Conservation (phyloP, 257 asterid genomes). For the Jaltomata sinuosa region DNA sequence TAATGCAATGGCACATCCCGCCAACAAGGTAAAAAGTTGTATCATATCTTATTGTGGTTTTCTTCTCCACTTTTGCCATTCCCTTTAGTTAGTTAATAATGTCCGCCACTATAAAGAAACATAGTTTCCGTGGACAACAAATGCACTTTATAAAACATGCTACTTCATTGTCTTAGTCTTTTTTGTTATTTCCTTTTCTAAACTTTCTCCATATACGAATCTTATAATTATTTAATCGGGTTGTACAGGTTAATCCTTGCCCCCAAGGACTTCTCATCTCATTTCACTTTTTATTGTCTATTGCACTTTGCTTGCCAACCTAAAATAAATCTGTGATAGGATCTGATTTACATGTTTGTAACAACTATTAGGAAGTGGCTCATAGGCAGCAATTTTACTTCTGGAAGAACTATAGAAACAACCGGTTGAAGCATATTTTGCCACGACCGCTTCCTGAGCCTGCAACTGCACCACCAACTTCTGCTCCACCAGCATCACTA, state of each 20-base stretch:
- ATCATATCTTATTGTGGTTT: neutral
- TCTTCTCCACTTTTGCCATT: neutral
- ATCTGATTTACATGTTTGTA: constrained; percentile 10
- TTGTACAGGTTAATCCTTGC: neutral
- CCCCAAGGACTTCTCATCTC: neutral
- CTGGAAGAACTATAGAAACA: constrained; percentile 91
- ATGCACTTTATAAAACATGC: neutral
- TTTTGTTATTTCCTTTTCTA: neutral
- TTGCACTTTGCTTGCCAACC: neutral
- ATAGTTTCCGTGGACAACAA: neutral
- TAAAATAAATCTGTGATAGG: neutral
- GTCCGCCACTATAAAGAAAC: neutral
- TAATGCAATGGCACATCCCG: constrained; percentile 97
- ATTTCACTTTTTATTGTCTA: neutral
- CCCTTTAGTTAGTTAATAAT: neutral
- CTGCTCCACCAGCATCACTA: constrained; percentile 40
- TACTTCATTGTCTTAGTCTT: neutral
- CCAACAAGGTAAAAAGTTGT: constrained; percentile 51
- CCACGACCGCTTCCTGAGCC: constrained; percentile 84
- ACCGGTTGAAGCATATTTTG: constrained; percentile 86
- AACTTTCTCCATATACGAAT: neutral
- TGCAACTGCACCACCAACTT: constrained; percentile 28
- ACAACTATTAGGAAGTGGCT: constrained; percentile 64
- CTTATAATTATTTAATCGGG: neutral
- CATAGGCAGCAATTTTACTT: constrained; percentile 91